Conservation (phyloP, 352 stramenopile genomes). For the Phytophthora parvispora region DNA sequence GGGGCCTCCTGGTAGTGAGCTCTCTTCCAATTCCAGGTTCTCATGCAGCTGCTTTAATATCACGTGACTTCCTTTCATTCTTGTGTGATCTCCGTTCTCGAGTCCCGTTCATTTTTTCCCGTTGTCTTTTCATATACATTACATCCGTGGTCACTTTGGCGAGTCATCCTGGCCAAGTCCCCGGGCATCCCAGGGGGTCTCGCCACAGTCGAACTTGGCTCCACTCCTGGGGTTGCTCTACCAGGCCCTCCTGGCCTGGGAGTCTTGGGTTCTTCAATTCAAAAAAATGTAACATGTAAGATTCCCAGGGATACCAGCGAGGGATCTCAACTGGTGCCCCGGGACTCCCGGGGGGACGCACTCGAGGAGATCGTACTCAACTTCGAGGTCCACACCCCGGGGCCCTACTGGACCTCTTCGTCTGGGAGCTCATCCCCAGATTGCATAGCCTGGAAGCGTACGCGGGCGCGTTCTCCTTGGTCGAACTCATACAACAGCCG, state of each 20-base stretch:
- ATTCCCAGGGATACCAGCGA: background rate
- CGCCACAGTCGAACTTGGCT: background rate
- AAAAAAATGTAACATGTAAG: background rate
- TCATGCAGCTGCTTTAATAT: background rate
- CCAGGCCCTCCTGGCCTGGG: no score
- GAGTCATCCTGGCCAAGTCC: background rate
- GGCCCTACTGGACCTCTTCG: background rate
- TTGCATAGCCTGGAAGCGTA: background rate
- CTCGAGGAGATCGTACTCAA: background rate
- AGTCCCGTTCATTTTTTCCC: background rate
- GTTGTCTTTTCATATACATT: background rate
- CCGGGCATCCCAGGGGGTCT: background rate
- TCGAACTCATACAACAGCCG: slow-evolving; percentile 4
- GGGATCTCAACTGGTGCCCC: no score
- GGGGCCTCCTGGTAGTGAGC: background rate
- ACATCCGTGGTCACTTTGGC: background rate
- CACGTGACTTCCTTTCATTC: background rate
- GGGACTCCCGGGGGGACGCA: background rate
- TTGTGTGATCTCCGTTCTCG: background rate
- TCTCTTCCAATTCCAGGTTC: background rate
- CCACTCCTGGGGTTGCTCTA: background rate
- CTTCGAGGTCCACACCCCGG: background rate
- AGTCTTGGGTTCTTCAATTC: background rate
- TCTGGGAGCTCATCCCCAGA: background rate
- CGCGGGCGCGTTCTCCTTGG: background rate